Percentiles rank a stretch among this genome's conserved stretches.
Conservation (phyloP, 1,139 yeast species). For the Kazachstania sp. region DNA sequence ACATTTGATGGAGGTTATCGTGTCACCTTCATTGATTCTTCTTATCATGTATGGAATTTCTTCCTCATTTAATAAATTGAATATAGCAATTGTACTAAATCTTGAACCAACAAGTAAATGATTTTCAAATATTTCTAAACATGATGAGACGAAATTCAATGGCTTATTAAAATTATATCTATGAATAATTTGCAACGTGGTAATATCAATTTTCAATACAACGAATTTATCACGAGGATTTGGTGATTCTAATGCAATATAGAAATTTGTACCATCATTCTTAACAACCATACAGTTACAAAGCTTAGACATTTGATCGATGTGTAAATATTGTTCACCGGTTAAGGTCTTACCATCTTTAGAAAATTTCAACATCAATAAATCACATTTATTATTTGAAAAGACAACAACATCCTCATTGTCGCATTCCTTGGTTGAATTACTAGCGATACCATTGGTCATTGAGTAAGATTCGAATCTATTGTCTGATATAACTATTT, state of each 20-base stretch:
- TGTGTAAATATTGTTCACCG: conserved; percentile 10
- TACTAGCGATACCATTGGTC: conserved; percentile 37
- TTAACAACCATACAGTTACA: conserved; percentile 42
- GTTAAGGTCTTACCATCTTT: conserved; percentile 17
- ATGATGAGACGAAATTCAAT: conserved; percentile 52
- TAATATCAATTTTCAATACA: conserved; percentile 35
- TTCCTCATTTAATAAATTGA: conserved; percentile 33
- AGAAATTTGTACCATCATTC: conserved; percentile 26
- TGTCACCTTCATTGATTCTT: conserved; percentile 60
- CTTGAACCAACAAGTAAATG: conserved; percentile 63
- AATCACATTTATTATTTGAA: conserved; percentile 46
- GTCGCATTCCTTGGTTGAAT: conserved; percentile 17
- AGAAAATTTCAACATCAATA: conserved; percentile 40
- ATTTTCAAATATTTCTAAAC: conserved; percentile 38
- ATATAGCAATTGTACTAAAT: conserved; percentile 55
- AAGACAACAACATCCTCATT: conserved; percentile 36
- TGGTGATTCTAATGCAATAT: conserved; percentile 55
- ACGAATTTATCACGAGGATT: conserved; percentile 51
- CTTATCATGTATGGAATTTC: conserved; percentile 31
- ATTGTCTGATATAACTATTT: conserved; percentile 27
- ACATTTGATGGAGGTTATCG: conserved; percentile 50
- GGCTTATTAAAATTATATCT: conserved; percentile 30
- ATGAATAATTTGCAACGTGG: conserved; percentile 20
- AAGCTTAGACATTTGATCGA: conserved; percentile 37
- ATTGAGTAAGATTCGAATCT: conserved; percentile 43